Conservation (phyloP, 805 yeast genomes). For the Candida corydali region DNA sequence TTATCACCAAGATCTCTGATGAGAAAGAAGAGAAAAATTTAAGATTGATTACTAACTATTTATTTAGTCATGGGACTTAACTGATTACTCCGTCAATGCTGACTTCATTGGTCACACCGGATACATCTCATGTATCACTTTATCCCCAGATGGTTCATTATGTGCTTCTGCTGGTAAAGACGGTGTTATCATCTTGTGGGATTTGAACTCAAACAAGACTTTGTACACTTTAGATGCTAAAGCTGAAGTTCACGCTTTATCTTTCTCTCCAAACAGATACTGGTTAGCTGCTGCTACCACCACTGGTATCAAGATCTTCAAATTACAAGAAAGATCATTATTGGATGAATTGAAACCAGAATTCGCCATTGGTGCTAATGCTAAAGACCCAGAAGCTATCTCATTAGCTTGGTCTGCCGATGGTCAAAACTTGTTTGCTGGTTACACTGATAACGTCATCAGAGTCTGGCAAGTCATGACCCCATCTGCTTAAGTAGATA, state of each 20-base stretch:
- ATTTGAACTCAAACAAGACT: conserved; percentile 78
- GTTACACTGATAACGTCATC: conserved; percentile 99
- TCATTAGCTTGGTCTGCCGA: conserved; percentile 99
- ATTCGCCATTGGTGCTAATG: conserved; percentile 80
- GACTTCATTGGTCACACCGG: conserved; percentile 99
- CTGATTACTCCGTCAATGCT: conserved; percentile 79
- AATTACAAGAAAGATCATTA: conserved; percentile 89
- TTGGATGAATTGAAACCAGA: conserved; percentile 98
- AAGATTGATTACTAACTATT: conserved; percentile 18
- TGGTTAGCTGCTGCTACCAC: conserved; percentile 99
- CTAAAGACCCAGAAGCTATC: conserved; percentile 96
- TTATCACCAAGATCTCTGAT: conserved; percentile 99
- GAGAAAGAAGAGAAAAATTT: not conserved
- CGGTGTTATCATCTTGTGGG: conserved; percentile 98
- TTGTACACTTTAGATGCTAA: conserved; percentile 92
- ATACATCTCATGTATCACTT: conserved; percentile 93
- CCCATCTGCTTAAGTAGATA: conserved; percentile 43
- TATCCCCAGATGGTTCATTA: conserved; percentile 99
- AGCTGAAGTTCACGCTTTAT: conserved; percentile 96
- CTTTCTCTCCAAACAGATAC: conserved; percentile 99
- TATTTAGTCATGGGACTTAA: conserved; percentile 88
- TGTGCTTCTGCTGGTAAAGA: conserved; percentile 99
- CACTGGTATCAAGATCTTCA: conserved; percentile 95
- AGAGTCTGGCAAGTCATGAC: conserved; percentile 99
- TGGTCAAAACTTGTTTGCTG: conserved; percentile 99